Evolutionary conservation across 148 eudicot genomes (phyloP).

Genomic region (Suaeda aralocaspica): DNA sequence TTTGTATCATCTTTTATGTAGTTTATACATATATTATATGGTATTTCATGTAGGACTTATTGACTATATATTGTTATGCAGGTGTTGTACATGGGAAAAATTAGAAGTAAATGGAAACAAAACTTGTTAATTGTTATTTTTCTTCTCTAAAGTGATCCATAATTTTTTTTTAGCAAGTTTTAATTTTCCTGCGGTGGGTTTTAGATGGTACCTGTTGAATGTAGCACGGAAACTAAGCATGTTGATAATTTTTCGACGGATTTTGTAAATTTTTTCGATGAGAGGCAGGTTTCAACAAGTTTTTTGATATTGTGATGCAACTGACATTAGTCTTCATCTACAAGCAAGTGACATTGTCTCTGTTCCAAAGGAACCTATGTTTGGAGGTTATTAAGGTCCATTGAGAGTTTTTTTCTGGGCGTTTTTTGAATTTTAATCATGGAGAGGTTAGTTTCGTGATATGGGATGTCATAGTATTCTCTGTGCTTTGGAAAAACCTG

Average conservation of each 20-base stretch:
- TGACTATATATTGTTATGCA: conserved; percentile 18
- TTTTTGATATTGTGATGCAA: conserved; percentile 44
- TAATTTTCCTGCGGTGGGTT: conserved; percentile 30
- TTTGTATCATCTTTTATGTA: no score
- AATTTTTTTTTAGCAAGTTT: conserved; percentile 10
- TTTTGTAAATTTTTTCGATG: conserved; percentile 49
- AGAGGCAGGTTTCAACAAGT: conserved; percentile 41
- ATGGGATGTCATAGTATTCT: neutral
- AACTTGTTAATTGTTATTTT: conserved; percentile 14
- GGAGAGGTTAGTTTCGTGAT: conserved; percentile 58
- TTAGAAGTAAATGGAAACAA: conserved; percentile 35
- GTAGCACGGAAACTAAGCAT: conserved; percentile 81
- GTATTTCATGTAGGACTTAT: neutral
- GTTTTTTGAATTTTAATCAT: conserved; percentile 32
- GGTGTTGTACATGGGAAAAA: conserved; percentile 26
- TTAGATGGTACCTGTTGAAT: conserved; percentile 67
- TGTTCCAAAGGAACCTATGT: conserved; percentile 47
- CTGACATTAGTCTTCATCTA: conserved; percentile 29
- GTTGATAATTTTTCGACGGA: conserved; percentile 52
- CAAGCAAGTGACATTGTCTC: conserved; percentile 43
- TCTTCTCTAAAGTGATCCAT: conserved; percentile 23
- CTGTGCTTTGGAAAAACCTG: neutral
- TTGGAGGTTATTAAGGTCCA: conserved; percentile 62
- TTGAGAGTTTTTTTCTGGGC: conserved; percentile 33
- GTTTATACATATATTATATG: no score